Evolutionary conservation across 352 stramenopile genomes (phyloP).

Genomic region (Pythium myriotylum): DNA sequence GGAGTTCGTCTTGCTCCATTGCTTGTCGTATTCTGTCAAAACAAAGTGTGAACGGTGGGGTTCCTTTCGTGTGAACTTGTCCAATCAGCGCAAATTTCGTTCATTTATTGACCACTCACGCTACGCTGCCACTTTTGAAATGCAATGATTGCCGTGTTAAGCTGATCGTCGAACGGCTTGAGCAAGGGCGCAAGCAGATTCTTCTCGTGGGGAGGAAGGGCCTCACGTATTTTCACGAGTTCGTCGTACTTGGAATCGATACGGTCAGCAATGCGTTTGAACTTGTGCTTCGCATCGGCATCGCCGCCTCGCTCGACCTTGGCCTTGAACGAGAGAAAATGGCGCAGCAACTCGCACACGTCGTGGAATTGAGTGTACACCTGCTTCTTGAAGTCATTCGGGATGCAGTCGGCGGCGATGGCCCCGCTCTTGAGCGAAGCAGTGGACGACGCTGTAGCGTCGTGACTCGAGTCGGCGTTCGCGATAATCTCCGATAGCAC

Average conservation of each 20-base stretch:
- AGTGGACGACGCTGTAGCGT: conserved; percentile 55
- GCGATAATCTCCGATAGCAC: conserved; percentile 68
- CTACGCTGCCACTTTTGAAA: conserved; percentile 25
- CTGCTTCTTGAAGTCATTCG: conserved; percentile 87
- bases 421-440: conserved; percentile 50
- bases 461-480: conserved; percentile 60
- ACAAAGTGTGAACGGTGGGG: too few relatives aligned
- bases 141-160: conserved; percentile 89
- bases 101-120: conserved; percentile 14
- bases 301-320: conserved; percentile 58
- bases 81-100: not conserved
- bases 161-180: conserved; percentile 86
- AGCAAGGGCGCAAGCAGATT: conserved; percentile 81
- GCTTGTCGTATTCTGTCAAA: too few relatives aligned
- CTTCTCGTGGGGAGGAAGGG: conserved; percentile 79
- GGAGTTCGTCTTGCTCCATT: not conserved
- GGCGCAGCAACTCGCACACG: conserved; percentile 78
- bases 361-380: conserved; percentile 88
- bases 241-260: conserved; percentile 90
- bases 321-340: conserved; percentile 84
- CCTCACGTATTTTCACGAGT: conserved; percentile 78
- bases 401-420: conserved; percentile 73
- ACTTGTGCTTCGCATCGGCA: conserved; percentile 67
- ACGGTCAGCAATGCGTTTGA: conserved; percentile 85
- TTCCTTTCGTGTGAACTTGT: too few relatives aligned